Conservation (phyloP, 2,329 filamentous ascomycete genomes). For the Pseudogymnoascus sp. region DNA sequence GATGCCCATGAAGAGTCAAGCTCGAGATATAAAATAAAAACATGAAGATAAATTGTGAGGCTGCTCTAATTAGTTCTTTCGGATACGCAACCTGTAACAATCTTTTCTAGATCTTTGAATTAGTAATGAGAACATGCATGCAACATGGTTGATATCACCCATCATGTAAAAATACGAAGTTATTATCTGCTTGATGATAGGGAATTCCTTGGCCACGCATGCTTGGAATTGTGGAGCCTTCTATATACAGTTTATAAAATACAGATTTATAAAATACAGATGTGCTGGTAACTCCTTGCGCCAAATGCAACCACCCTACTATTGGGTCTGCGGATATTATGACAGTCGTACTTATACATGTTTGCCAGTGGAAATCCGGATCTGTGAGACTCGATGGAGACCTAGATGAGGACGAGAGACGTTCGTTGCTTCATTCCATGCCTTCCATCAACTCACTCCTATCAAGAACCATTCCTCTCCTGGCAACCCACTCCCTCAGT, state of each 20-base stretch:
- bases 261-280: background rate
- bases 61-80: background rate
- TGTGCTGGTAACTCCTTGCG: constrained; percentile 1
- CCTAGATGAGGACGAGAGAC: background rate
- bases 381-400: background rate
- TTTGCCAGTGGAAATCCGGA: background rate
- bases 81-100: too few species aligned
- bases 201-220: background rate
- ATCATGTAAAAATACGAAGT: background rate
- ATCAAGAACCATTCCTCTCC: constrained; percentile 85
- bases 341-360: background rate
- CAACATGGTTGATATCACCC: background rate
- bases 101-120: background rate
- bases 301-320: background rate
- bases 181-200: background rate
- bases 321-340: background rate
- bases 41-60: background rate
- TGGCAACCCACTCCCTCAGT: constrained; percentile 73
- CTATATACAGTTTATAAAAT: background rate
- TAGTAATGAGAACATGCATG: background rate
- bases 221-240: background rate
- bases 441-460: constrained; percentile 85
- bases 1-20: background rate
- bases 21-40: background rate
- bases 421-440: constrained; percentile 54